phyloP scores from a whole-genome alignment of 1,284 basidiomycete genomes.

The Jaminaea rosea region DNA sequence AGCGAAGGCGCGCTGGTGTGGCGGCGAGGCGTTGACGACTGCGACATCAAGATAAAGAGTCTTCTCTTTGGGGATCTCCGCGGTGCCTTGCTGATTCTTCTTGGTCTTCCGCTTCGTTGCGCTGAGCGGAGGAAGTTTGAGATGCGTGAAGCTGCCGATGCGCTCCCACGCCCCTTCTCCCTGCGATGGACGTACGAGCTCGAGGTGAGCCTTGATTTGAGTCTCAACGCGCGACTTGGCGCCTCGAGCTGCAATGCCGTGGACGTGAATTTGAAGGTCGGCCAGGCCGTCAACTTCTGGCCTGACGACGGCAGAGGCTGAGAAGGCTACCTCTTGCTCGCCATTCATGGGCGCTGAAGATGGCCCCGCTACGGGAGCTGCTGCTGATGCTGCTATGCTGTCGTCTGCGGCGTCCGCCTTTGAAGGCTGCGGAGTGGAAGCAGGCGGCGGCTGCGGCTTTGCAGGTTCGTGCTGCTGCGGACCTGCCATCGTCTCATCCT shows the following conservation, averaged over 20 bases:
- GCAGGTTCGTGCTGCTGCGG: no score
- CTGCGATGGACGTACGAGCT: conserved; percentile 34
- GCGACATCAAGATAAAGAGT: conserved; percentile 45
- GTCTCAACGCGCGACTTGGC: conserved; percentile 93
- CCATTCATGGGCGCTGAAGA: no score
- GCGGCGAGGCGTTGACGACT: conserved; percentile 57
- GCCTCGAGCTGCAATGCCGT: conserved; percentile 70
- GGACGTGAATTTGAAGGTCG: conserved; percentile 54
- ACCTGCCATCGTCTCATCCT: no score
- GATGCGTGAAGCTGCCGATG: conserved; percentile 41
- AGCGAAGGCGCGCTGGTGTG: conserved; percentile 64
- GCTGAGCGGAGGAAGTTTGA: conserved; percentile 45
- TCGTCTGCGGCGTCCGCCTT: neutral
- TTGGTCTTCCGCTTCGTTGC: conserved; percentile 55
- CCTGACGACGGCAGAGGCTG: conserved; percentile 26
- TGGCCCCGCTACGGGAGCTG: no score
- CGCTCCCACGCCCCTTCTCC: conserved; percentile 27
- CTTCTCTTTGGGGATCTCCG: conserved; percentile 37
- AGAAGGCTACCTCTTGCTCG: conserved; percentile 33
- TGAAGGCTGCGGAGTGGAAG: no score
- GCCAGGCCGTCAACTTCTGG: conserved; percentile 26
- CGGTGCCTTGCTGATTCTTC: conserved; percentile 55
- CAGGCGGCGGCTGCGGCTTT: no score
- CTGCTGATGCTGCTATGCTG: neutral
- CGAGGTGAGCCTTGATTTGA: conserved; percentile 49